phyloP scores from a whole-genome alignment of 345 rosid species.

The Lepidium africanum region DNA sequence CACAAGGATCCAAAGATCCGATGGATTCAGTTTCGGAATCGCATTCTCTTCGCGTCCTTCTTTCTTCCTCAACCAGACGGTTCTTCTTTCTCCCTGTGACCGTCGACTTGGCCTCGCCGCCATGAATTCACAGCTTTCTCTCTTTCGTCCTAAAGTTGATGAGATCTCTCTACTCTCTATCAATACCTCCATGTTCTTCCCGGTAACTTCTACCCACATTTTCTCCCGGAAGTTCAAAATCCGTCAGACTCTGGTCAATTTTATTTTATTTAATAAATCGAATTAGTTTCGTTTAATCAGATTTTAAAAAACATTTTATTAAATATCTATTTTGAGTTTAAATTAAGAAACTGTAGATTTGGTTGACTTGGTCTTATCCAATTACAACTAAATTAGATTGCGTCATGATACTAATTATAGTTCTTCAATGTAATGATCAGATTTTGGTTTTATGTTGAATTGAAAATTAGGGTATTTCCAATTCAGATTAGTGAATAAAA shows the following conservation, averaged over 20 bases:
- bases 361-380: background rate
- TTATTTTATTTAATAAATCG: background rate
- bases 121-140: conserved; percentile 52
- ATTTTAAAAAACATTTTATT: background rate
- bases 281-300: background rate
- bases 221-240: background rate
- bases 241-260: background rate
- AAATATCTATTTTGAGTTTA: background rate
- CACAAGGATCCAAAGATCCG: conserved; percentile 60
- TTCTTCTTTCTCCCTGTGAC: conserved; percentile 78
- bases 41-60: conserved; percentile 55
- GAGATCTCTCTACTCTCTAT: conserved; percentile 95
- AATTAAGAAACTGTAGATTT: background rate
- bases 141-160: conserved; percentile 77
- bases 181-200: conserved; percentile 59
- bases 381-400: background rate
- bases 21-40: conserved; percentile 75
- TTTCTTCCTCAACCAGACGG: conserved; percentile 38
- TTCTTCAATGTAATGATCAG: background rate
- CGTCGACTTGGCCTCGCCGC: conserved; percentile 51
- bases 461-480: background rate
- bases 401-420: background rate
- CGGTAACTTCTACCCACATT: conserved; percentile 25
- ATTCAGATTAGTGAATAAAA: background rate
- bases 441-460: background rate